These are phyloP conservation scores for Balakata baccata DNA, from an alignment of 345 rosid genomes.

Conservation along the genomic window DNA sequence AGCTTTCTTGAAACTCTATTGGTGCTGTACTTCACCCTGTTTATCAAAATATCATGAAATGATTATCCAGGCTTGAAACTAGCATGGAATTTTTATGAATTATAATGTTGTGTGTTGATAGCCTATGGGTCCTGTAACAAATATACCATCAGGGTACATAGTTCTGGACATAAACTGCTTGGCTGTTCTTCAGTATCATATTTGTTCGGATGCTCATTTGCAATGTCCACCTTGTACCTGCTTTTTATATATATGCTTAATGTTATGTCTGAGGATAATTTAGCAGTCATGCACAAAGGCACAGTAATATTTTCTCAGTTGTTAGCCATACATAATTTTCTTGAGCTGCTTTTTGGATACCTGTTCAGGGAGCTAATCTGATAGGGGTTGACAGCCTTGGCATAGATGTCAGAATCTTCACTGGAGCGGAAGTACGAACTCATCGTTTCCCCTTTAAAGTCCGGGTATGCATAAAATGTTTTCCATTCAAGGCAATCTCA, in stretches of 20 bases:
- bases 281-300: background rate
- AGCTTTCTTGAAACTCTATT: background rate
- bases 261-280: background rate
- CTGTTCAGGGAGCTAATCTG: slow-evolving; percentile 63
- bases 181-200: background rate
- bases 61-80: background rate
- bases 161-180: background rate
- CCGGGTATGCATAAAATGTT: slow-evolving; percentile 39
- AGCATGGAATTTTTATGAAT: background rate
- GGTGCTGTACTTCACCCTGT: background rate
- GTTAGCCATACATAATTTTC: background rate
- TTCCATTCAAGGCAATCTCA: background rate
- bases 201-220: background rate
- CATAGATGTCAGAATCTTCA: slow-evolving; percentile 72
- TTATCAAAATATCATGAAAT: background rate
- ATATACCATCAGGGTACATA: background rate
- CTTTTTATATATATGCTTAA: background rate
- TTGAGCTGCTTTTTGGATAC: slow-evolving; percentile 12
- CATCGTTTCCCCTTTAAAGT: slow-evolving; percentile 90
- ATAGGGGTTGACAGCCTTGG: slow-evolving; percentile 92
- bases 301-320: background rate
- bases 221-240: background rate
- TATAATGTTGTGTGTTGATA: background rate
- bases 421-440: slow-evolving; percentile 69
- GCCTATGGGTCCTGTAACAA: background rate